A percentile compares a stretch with the other conserved stretches of the same genome.
Evolutionary conservation across 805 yeast genomes (phyloP).

Genomic region (Debaryomyces tyrocola): DNA sequence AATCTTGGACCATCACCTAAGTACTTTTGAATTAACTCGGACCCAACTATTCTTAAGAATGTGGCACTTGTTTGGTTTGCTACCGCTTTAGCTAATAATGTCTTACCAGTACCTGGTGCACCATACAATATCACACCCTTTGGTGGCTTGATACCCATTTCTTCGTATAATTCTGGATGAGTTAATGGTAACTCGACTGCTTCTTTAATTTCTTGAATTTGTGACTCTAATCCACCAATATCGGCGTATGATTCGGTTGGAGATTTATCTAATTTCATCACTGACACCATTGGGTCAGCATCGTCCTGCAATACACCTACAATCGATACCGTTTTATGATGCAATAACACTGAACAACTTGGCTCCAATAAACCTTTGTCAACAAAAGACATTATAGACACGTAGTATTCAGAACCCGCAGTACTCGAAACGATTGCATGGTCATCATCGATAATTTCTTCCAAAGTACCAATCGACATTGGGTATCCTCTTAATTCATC

Average conservation of each 20-base stretch:
- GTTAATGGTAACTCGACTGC: constrained; percentile 94
- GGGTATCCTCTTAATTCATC: constrained; percentile 97
- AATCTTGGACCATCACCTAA: constrained; percentile 97
- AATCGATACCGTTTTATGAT: constrained; percentile 91
- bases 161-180: constrained; percentile 95
- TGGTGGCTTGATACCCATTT: constrained; percentile 98
- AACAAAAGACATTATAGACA: constrained; percentile 91
- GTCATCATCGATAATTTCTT: constrained; percentile 96
- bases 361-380: constrained; percentile 96
- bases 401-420: constrained; percentile 97
- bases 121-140: constrained; percentile 97
- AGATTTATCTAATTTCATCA: constrained; percentile 96
- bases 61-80: constrained; percentile 98
- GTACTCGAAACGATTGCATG: constrained; percentile 97
- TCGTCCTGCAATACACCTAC: constrained; percentile 99
- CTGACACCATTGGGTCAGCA: constrained; percentile 96
- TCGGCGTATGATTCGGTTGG: constrained; percentile 97
- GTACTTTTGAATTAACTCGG: constrained; percentile 94
- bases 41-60: constrained; percentile 92
- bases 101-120: constrained; percentile 98
- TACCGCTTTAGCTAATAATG: constrained; percentile 93
- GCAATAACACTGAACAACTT: constrained; percentile 92
- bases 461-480: constrained; percentile 93
- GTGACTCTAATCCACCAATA: constrained; percentile 93
- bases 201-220: constrained; percentile 97